Conservation (phyloP, 1,139 yeast genomes). For the Pichia inconspicua region DNA sequence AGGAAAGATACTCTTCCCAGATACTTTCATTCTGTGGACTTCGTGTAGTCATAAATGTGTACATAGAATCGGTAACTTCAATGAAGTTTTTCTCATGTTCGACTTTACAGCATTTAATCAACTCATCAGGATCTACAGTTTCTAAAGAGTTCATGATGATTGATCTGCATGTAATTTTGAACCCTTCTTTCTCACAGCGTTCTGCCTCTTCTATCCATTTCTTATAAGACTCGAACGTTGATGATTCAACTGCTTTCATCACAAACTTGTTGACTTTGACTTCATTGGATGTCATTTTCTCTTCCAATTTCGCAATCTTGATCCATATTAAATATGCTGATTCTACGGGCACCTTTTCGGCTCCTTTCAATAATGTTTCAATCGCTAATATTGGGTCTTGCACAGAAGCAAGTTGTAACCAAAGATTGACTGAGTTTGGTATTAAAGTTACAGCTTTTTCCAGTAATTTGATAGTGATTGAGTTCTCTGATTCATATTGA, state of each 20-base stretch:
- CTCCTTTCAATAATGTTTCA: conserved; percentile 48
- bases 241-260: conserved; percentile 43
- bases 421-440: conserved; percentile 56
- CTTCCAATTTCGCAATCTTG: conserved; percentile 65
- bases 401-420: conserved; percentile 36
- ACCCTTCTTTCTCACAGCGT: conserved; percentile 34
- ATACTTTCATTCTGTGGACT: conserved; percentile 42
- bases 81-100: conserved; percentile 28
- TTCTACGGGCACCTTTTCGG: conserved; percentile 38
- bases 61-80: conserved; percentile 40
- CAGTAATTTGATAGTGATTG: conserved; percentile 48
- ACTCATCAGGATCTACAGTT: conserved; percentile 7
- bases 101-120: not conserved
- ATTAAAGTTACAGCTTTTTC: conserved; percentile 62
- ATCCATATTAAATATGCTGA: conserved; percentile 60
- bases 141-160: conserved; percentile 27
- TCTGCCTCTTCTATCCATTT: conserved; percentile 41
- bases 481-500: conserved; percentile 39
- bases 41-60: conserved; percentile 38
- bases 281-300: conserved; percentile 37
- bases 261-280: conserved; percentile 40
- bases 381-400: conserved; percentile 41
- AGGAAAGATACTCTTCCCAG: conserved; percentile 49
- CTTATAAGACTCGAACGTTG: conserved; percentile 26
- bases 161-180: conserved; percentile 33